phyloP scores from a whole-genome alignment of 2,329 filamentous ascomycete genomes.

The Tolypocladium guangdongense region DNA sequence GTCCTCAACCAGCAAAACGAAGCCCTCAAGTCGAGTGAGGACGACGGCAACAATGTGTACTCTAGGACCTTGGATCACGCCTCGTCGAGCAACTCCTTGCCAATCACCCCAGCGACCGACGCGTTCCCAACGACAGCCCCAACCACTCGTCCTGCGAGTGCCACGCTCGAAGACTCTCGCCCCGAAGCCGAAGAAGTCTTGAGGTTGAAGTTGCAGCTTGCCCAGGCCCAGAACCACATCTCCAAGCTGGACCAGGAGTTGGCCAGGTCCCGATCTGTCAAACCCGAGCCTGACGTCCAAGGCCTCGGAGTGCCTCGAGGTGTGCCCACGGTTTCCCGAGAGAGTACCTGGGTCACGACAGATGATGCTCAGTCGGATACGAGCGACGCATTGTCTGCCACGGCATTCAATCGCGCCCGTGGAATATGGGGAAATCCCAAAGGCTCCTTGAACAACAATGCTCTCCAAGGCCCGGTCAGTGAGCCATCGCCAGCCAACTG shows the following conservation, averaged over 20 bases:
- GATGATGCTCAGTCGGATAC: constrained; percentile 48
- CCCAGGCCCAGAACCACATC: constrained; percentile 59
- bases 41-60: constrained; percentile 18
- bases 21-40: constrained; percentile 32
- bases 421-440: constrained; percentile 46
- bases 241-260: constrained; percentile 62
- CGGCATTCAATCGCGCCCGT: constrained; percentile 41
- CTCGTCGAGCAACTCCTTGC: constrained; percentile 46
- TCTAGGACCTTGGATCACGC: constrained; percentile 31
- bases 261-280: constrained; percentile 49
- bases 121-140: constrained; percentile 36
- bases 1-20: constrained; percentile 49
- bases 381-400: constrained; percentile 40
- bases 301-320: constrained; percentile 10
- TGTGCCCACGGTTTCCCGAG: constrained; percentile 17
- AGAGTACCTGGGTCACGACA: constrained; percentile 38
- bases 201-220: constrained; percentile 60
- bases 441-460: constrained; percentile 21
- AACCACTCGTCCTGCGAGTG: constrained; percentile 42
- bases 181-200: constrained; percentile 46
- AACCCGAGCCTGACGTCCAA: constrained; percentile 32
- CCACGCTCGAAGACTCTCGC: constrained; percentile 30
- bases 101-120: constrained; percentile 52
- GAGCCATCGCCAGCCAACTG: constrained; percentile 29
- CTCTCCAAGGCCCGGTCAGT: constrained; percentile 23